A percentile compares a stretch with the other conserved stretches of the same genome.
These are phyloP conservation scores for Sporothrix sp. DNA, from an alignment of 2,329 filamentous ascomycete genomes.

Conservation along the genomic window DNA sequence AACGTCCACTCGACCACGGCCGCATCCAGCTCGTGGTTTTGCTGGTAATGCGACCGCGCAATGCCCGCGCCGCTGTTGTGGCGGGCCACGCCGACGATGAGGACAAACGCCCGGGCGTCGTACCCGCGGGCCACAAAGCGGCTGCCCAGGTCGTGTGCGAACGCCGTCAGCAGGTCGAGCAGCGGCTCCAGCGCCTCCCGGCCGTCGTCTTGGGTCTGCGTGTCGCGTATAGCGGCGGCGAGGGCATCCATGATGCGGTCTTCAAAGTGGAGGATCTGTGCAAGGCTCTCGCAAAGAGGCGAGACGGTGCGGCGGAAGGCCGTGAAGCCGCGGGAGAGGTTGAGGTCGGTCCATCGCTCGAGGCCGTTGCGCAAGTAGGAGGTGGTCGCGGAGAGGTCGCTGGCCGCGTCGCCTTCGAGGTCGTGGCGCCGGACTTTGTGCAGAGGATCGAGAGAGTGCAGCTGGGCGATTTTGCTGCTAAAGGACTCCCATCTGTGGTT, in stretches of 20 bases:
- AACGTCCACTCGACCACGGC: slow-evolving; percentile 98
- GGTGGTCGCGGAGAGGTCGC: slow-evolving; percentile 64
- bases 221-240: slow-evolving; percentile 60
- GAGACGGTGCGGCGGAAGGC: slow-evolving; percentile 65
- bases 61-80: slow-evolving; percentile 15
- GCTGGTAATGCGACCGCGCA: slow-evolving; percentile 10
- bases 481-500: slow-evolving; percentile 90
- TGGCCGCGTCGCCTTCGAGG: slow-evolving; percentile 51
- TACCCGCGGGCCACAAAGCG: slow-evolving; percentile 68
- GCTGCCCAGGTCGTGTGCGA: slow-evolving; percentile 84
- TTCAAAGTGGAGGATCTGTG: slow-evolving; percentile 86
- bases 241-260: slow-evolving; percentile 73
- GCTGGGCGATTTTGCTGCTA: slow-evolving; percentile 76
- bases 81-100: slow-evolving; percentile 64
- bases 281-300: slow-evolving; percentile 77
- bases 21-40: slow-evolving; percentile 60
- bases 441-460: slow-evolving; percentile 83
- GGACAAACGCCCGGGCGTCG: slow-evolving; percentile 63
- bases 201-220: slow-evolving; percentile 42
- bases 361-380: slow-evolving; percentile 80
- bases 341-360: slow-evolving; percentile 84
- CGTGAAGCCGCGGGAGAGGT: slow-evolving; percentile 73
- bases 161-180: slow-evolving; percentile 77
- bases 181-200: slow-evolving; percentile 75
- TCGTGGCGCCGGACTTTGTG: slow-evolving; percentile 79